These are phyloP conservation scores for Trifolium subterraneum DNA, from an alignment of 306 rosid species.

Conservation along the genomic window DNA sequence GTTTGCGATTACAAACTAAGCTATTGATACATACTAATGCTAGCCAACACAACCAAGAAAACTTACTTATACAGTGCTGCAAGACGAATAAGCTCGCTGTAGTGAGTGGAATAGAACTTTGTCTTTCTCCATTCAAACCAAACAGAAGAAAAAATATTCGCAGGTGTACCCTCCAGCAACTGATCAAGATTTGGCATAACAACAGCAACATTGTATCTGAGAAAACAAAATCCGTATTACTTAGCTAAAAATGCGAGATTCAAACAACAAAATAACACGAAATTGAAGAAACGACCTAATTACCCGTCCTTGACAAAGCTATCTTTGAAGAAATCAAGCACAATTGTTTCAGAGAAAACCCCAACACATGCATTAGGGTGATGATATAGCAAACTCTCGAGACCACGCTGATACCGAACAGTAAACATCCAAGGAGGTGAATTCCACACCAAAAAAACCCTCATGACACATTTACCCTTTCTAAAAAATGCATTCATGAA, in stretches of 20 bases:
- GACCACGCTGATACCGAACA: constrained; percentile 81
- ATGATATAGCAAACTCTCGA: constrained; percentile 79
- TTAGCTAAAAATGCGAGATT: constrained; percentile 5
- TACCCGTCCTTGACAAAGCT: constrained; percentile 87
- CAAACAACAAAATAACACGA: constrained; percentile 21
- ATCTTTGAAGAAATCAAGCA: constrained; percentile 86
- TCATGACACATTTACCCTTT: constrained; percentile 61
- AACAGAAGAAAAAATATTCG: constrained; percentile 72
- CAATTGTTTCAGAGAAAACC: constrained; percentile 88
- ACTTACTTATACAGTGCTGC: constrained; percentile 89
- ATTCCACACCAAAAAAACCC: constrained; percentile 94
- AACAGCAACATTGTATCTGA: constrained; percentile 90
- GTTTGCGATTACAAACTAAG: background rate
- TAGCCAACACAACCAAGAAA: constrained; percentile 10
- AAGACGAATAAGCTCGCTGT: constrained; percentile 94
- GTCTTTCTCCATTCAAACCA: constrained; percentile 97
- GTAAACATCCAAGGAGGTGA: constrained; percentile 96
- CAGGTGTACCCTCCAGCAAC: constrained; percentile 76
- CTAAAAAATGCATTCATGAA: constrained; percentile 77
- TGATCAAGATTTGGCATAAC: constrained; percentile 97
- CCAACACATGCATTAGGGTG: constrained; percentile 84
- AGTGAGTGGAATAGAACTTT: constrained; percentile 79
- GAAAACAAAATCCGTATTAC: constrained; percentile 2
- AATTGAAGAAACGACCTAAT: background rate
- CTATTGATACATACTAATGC: background rate